phyloP scores from a whole-genome alignment of 306 rosid species.

The Leucaena leucocephala region DNA sequence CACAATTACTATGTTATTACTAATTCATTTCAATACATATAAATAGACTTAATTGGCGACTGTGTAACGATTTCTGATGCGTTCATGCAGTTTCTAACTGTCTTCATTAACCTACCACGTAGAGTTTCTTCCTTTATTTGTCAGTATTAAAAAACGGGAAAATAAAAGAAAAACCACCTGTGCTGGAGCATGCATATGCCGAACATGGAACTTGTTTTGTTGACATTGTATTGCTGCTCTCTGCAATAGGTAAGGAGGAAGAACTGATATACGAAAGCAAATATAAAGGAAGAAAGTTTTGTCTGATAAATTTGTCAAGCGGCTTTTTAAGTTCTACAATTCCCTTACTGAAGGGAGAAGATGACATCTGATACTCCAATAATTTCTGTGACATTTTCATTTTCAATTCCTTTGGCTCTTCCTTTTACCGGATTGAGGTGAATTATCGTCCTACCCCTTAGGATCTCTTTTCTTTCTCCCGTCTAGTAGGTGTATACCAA shows the following conservation, averaged over 20 bases:
- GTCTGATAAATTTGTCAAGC: no score
- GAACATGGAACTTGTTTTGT: not conserved
- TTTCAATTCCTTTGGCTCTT: not conserved
- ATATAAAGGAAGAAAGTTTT: not conserved
- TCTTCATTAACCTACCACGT: not conserved
- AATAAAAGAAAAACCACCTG: no score
- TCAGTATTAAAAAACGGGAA: not conserved
- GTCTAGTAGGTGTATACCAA: not conserved
- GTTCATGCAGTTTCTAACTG: not conserved
- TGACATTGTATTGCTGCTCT: not conserved
- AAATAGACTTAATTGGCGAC: not conserved
- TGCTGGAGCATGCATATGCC: not conserved
- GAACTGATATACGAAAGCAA: not conserved
- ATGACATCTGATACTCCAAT: not conserved
- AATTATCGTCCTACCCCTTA: constrained; percentile 15
- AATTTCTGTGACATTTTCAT: constrained; percentile 1
- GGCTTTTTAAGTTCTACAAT: not conserved
- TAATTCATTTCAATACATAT: not conserved
- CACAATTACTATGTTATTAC: not conserved
- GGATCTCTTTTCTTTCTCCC: constrained; percentile 4
- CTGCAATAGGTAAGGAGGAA: not conserved
- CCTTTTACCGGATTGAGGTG: not conserved
- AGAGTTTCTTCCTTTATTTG: not conserved
- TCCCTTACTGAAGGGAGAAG: not conserved
- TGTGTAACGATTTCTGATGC: constrained; percentile 2